Evolutionary conservation across 2,329 filamentous ascomycete genomes (phyloP).

Genomic region (Akanthomyces dipterigenus): DNA sequence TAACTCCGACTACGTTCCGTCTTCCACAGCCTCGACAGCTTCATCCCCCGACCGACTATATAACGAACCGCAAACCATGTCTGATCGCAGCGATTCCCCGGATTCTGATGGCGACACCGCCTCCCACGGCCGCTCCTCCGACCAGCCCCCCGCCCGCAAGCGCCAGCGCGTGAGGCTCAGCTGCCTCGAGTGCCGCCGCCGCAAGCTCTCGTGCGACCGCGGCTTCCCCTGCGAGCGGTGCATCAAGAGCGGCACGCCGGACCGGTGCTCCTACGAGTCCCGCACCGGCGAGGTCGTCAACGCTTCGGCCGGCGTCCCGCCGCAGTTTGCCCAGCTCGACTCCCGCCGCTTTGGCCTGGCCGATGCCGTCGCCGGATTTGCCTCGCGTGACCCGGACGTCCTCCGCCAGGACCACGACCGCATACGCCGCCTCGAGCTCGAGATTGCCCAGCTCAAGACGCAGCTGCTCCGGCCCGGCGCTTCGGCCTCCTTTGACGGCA

Average conservation of each 20-base stretch:
- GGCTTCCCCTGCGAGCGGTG: conserved; percentile 56
- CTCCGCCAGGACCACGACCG: conserved; percentile 47
- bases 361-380: conserved; percentile 21
- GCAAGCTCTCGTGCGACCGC: conserved; percentile 56
- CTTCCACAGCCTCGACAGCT: conserved; percentile 12
- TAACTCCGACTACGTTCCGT: conserved; percentile 27
- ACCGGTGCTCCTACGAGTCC: conserved; percentile 53
- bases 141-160: conserved; percentile 42
- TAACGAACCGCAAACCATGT: conserved; percentile 17
- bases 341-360: conserved; percentile 30
- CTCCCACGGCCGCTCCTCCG: conserved; percentile 22
- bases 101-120: conserved; percentile 28
- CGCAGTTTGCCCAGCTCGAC: conserved; percentile 36
- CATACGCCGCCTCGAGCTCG: conserved; percentile 52
- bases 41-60: background rate
- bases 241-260: conserved; percentile 54
- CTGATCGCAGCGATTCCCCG: conserved; percentile 32
- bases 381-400: conserved; percentile 30
- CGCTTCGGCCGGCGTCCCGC: conserved; percentile 37
- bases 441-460: conserved; percentile 50
- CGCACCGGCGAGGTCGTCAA: conserved; percentile 45
- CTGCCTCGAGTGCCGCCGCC: conserved; percentile 53
- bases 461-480: conserved; percentile 39
- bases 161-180: conserved; percentile 53
- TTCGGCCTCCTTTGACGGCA: conserved; percentile 40